These are phyloP conservation scores for Claviceps lovelessii DNA, from an alignment of 2,329 filamentous ascomycete species.

Conservation along the genomic window DNA sequence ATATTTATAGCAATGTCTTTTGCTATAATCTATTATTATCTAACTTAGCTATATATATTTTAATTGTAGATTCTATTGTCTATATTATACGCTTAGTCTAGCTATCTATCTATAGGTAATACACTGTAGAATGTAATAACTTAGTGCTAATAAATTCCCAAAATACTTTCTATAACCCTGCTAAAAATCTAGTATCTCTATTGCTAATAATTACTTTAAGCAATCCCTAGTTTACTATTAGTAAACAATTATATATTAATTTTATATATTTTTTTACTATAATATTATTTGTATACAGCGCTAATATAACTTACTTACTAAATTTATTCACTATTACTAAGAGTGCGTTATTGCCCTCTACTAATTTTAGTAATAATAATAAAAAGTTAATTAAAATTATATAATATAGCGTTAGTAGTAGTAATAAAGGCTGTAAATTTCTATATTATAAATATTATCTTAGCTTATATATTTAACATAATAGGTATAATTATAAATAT, in stretches of 20 bases:
- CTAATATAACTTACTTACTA: not conserved
- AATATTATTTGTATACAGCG: no score
- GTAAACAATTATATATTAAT: no score
- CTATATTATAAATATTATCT: not conserved
- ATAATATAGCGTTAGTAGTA: not conserved
- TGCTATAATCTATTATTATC: not conserved
- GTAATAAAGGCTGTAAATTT: not conserved
- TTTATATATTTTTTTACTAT: no score
- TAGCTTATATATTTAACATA: not conserved
- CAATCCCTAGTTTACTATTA: no score
- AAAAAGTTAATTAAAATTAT: not conserved
- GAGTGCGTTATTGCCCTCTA: not conserved
- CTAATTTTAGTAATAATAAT: not conserved
- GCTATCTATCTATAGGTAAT: no score
- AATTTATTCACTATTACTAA: not conserved
- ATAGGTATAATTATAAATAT: not conserved
- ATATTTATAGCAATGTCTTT: accelerated
- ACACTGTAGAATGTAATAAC: no score
- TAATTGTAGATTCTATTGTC: not conserved
- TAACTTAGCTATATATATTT: not conserved
- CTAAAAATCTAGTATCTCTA: no score
- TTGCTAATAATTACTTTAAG: no score
- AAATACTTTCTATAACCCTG: no score
- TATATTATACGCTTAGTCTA: no score
- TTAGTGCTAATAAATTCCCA: no score